Base-by-base conservation (phyloP, 139 green algal genomes). In the Micromonas commoda region DNA sequence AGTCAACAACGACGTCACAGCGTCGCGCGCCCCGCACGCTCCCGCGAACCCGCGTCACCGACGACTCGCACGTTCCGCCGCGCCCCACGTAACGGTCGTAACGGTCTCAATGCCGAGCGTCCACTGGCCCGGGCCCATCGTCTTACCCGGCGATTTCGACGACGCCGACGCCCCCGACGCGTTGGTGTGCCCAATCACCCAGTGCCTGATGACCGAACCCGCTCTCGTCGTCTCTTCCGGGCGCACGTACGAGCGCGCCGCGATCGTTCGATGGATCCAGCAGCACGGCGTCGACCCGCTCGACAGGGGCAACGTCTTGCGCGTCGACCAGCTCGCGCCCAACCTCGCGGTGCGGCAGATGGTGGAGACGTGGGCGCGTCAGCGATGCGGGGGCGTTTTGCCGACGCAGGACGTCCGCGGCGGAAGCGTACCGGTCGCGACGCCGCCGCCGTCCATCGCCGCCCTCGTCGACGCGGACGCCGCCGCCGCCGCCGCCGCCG, bases 221-320 rank as follows among this genome's bases (percentile, higher is more conserved):
- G 68, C 37, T 6, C 86, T 94, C 24, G 70, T 93, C 0, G 86
- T 88, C 6, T 84, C 85, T 4, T 87, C 93, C 45, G 89, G 91
- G 3, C 81, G 88, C 66, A 92, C 88, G 13, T 94, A 95, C 80
- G 91, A 96, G 75, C 81, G 88, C 0, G 33, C 35, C 0, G 83
- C 86, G 1, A 93, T 94, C 34, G 54, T 82, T 72, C n/a, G 76
- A 3, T 95, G 91, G 91, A 67, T 95, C 32, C 2, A 2, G 1
- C 26, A 26, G 29, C 2, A 61, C 34, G 26, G 37, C 23, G 33
- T 37, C 20, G 68, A 75, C 23, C 68, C 68, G 37, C 29, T 63
- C 24, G 29, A 32, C 1, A 35, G 37, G 23, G 28, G 21, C 3
- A 9, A 29, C n/a, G n/a, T 24, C 20, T 19, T 63, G 5, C 3